These are phyloP conservation scores for Quercus phellos DNA, from an alignment of 331 rosid genomes.

Conservation along the genomic window DNA sequence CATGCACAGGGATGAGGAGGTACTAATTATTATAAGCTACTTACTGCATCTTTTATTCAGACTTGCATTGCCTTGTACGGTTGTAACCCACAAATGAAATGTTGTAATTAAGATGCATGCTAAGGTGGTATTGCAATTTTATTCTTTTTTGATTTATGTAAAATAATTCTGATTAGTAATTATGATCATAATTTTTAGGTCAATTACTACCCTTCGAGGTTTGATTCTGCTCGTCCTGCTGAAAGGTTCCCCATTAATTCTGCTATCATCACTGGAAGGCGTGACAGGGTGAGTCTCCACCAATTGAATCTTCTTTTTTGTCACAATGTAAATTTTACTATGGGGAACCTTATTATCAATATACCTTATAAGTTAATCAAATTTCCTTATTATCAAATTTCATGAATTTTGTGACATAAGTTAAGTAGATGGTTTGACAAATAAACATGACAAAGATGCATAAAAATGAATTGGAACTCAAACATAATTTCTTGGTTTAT, in stretches of 20 bases:
- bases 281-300: constrained; percentile 61
- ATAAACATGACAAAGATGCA: too few relatives aligned
- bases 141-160: background rate
- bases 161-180: background rate
- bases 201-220: constrained; percentile 86
- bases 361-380: too few relatives aligned
- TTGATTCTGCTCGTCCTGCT: constrained; percentile 71
- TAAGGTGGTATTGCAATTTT: background rate
- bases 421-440: too few relatives aligned
- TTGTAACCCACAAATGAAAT: too few relatives aligned
- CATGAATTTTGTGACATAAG: too few relatives aligned
- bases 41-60: background rate
- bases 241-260: constrained; percentile 64
- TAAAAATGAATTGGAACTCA: too few relatives aligned
- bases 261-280: constrained; percentile 37
- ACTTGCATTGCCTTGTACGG: too few relatives aligned
- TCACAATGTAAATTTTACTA: background rate
- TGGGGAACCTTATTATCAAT: too few relatives aligned
- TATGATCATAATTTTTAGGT: constrained; percentile 37
- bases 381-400: too few relatives aligned
- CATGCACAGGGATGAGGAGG: constrained; percentile 96
- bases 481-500: background rate
- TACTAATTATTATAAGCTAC: background rate
- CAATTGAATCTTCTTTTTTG: background rate
- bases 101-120: background rate